A percentile compares a stretch with the other conserved stretches of the same genome.
Evolutionary conservation across 805 yeast genomes (phyloP).

Genomic region (Ogataea philodendri): DNA sequence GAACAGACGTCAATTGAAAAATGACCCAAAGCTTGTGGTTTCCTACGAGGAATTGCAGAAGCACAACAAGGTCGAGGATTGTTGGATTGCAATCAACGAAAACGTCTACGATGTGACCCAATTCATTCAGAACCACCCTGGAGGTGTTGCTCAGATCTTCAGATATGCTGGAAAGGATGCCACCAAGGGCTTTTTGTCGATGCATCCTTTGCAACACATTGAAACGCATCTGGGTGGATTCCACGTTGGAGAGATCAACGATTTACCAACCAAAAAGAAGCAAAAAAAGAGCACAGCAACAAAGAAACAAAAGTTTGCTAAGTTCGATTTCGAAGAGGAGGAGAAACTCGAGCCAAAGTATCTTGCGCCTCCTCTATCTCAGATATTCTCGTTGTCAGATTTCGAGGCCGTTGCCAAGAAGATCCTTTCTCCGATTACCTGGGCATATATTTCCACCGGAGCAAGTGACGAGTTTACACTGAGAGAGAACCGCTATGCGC

Average conservation of each 20-base stretch:
- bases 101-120: constrained; percentile 72
- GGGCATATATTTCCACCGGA: constrained; percentile 87
- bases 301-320: constrained; percentile 35
- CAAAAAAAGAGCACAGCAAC: constrained; percentile 31
- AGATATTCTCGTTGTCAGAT: constrained; percentile 72
- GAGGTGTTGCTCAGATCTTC: constrained; percentile 43
- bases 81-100: constrained; percentile 84
- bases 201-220: constrained; percentile 29
- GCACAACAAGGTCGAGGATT: constrained; percentile 57
- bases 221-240: constrained; percentile 27
- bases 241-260: constrained; percentile 37
- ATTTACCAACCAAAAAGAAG: constrained; percentile 25
- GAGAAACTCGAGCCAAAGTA: constrained; percentile 36
- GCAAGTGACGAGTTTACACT: constrained; percentile 84
- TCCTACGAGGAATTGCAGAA: constrained; percentile 35
- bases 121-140: constrained; percentile 43
- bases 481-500: constrained; percentile 83
- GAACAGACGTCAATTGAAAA: neutral
- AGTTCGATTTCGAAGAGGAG: constrained; percentile 8
- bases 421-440: constrained; percentile 68
- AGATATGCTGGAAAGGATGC: constrained; percentile 52
- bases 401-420: constrained; percentile 83
- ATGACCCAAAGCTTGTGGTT: constrained; percentile 7
- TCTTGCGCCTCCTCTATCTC: constrained; percentile 63
- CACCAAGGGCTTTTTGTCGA: constrained; percentile 31